Evolutionary conservation across 129 eudicot species (phyloP).

Genomic region (Heracleum sosnowskyi): DNA sequence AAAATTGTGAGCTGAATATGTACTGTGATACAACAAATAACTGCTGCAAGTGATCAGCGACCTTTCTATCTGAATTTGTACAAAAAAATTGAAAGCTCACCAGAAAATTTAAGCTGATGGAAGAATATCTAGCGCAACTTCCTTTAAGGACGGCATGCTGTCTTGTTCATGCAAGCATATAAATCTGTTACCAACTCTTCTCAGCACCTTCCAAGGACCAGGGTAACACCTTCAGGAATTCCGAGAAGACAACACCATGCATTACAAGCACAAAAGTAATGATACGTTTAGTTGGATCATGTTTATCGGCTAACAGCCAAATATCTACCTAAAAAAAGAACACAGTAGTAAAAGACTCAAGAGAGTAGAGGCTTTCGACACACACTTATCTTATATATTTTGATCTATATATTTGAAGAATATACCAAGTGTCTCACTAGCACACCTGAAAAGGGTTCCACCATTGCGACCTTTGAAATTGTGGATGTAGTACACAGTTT

Average conservation of each 20-base stretch:
- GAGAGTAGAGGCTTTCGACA: not conserved
- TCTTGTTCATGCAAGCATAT: slow-evolving; percentile 75
- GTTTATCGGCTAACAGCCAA: not conserved
- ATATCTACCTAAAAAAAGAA: not conserved
- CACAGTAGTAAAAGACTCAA: not conserved
- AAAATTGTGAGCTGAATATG: not conserved
- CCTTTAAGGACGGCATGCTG: slow-evolving; percentile 79
- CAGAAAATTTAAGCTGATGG: slow-evolving; percentile 46
- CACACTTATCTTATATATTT: not conserved
- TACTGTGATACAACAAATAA: not conserved
- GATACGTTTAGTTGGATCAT: not conserved
- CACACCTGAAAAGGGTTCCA: slow-evolving; percentile 88
- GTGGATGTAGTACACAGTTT: slow-evolving; percentile 92
- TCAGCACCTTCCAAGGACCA: slow-evolving; percentile 87
- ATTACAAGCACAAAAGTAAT: not conserved
- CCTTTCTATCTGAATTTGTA: not conserved
- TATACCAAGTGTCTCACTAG: slow-evolving; percentile 3
- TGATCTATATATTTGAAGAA: not conserved
- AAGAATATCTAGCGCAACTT: slow-evolving; percentile 91
- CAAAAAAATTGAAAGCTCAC: slow-evolving; percentile 16
- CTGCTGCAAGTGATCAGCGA: not conserved
- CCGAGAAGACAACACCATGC: not conserved
- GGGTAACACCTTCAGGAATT: slow-evolving; percentile 59
- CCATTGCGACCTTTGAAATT: slow-evolving; percentile 89
- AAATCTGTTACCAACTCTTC: slow-evolving; percentile 48